Percentiles rank a stretch among this genome's conserved stretches.
Evolutionary conservation across 306 rosid species (phyloP).

Genomic region (Prunus campanulata): DNA sequence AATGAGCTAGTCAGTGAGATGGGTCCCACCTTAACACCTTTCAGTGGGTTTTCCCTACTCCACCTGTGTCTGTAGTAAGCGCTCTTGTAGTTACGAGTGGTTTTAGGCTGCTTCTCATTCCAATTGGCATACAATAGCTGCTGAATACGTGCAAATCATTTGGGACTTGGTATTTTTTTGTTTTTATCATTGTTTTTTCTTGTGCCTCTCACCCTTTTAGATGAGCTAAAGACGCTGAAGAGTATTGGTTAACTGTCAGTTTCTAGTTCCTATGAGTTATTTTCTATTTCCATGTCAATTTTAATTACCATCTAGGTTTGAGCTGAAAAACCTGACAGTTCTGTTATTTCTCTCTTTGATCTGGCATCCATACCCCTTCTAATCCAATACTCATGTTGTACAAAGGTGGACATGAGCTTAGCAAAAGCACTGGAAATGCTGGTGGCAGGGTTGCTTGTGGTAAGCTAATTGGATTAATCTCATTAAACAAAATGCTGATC

Average conservation of each 20-base stretch:
- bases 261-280: background rate
- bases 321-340: background rate
- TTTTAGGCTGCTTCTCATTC: background rate
- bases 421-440: conserved; percentile 94
- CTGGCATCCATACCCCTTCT: background rate
- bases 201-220: background rate
- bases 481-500: background rate
- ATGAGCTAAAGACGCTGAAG: background rate
- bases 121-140: background rate
- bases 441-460: conserved; percentile 97
- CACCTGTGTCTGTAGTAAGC: background rate
- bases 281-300: background rate
- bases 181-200: background rate
- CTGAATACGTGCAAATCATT: background rate
- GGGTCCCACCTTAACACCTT: background rate
- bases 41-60: background rate
- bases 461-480: conserved; percentile 26
- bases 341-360: background rate
- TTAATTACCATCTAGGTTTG: background rate
- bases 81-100: background rate
- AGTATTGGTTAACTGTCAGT: background rate
- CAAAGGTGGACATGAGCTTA: conserved; percentile 93
- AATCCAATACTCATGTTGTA: conserved; percentile 1
- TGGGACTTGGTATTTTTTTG: background rate
- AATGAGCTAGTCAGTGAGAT: background rate